Percentiles rank a stretch among this genome's conserved stretches.
phyloP scores from a whole-genome alignment of 2,329 filamentous ascomycete genomes.

The Karstenula rhodostoma region DNA sequence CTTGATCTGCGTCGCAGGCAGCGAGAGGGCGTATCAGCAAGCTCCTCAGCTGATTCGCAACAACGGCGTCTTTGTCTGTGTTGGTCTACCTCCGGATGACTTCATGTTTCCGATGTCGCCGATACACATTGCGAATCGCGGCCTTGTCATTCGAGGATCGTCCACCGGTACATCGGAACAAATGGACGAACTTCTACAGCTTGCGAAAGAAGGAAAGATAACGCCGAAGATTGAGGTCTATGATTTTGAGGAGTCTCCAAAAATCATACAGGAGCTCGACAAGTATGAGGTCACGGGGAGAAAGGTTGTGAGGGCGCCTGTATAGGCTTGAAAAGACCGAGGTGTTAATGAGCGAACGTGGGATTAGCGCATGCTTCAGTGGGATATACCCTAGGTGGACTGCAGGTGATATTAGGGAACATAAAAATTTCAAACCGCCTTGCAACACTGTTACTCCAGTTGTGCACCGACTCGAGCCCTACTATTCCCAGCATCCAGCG shows the following conservation, averaged over 20 bases:
- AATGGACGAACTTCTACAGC: conserved; percentile 56
- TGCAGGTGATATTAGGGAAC: not conserved
- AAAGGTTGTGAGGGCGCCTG: conserved; percentile 45
- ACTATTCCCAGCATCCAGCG: not conserved
- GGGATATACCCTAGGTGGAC: not conserved
- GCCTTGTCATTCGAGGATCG: conserved; percentile 56
- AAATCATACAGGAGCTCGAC: conserved; percentile 45
- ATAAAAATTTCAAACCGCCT: not conserved
- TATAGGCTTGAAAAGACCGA: conserved; percentile 6
- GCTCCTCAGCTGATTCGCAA: conserved; percentile 55
- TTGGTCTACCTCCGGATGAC: conserved; percentile 54
- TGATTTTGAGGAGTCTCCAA: conserved; percentile 46
- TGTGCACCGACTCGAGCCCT: not conserved
- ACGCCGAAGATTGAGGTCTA: conserved; percentile 48
- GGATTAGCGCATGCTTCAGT: not conserved
- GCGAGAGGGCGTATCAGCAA: conserved; percentile 54
- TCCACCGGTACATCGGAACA: conserved; percentile 56
- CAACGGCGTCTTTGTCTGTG: conserved; percentile 58
- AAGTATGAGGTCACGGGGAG: conserved; percentile 47
- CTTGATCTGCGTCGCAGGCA: conserved; percentile 58
- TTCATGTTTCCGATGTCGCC: conserved; percentile 57
- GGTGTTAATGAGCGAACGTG: not conserved
- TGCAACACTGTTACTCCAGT: not conserved
- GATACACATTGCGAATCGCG: conserved; percentile 57
- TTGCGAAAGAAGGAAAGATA: conserved; percentile 54